These are phyloP conservation scores for Hyphopichia burtonii DNA, from an alignment of 1,139 yeast species.

Conservation along the genomic window DNA sequence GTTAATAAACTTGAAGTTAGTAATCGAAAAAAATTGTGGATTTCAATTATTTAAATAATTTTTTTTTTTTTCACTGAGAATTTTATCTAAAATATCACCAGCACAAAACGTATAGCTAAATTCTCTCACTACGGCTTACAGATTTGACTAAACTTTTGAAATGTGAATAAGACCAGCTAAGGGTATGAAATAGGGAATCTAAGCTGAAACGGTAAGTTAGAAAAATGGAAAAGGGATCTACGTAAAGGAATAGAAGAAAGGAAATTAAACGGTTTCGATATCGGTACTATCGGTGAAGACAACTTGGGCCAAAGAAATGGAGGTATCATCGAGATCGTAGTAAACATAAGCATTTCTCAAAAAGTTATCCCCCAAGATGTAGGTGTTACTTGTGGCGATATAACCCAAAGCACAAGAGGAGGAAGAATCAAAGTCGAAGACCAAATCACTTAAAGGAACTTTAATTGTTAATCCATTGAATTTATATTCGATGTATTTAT, in stretches of 20 bases:
- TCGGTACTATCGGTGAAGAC: slow-evolving; percentile 14
- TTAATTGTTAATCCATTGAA: slow-evolving; percentile 8
- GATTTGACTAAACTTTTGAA: no score
- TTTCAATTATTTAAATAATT: neutral
- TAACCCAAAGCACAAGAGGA: slow-evolving; percentile 31
- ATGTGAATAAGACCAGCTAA: no score
- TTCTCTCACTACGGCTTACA: no score
- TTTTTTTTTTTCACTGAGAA: neutral
- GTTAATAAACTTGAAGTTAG: neutral
- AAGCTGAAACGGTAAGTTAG: no score
- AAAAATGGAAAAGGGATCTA: neutral
- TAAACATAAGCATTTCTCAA: slow-evolving; percentile 29
- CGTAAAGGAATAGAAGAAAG: neutral
- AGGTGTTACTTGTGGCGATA: slow-evolving; percentile 8
- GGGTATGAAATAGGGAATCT: no score
- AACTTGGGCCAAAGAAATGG: slow-evolving; percentile 27
- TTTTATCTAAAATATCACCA: slow-evolving; percentile 3
- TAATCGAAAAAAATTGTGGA: no score
- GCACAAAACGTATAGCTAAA: neutral
- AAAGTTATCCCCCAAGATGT: slow-evolving; percentile 28
- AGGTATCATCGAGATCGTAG: slow-evolving; percentile 26
- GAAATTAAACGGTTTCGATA: slow-evolving; percentile 3
- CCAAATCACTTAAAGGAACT: slow-evolving; percentile 10
- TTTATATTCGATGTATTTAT: slow-evolving; percentile 4
- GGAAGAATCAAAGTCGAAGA: slow-evolving; percentile 1